Evolutionary conservation across 2,329 filamentous ascomycete species (phyloP).

Genomic region (Emmonsia crescens): DNA sequence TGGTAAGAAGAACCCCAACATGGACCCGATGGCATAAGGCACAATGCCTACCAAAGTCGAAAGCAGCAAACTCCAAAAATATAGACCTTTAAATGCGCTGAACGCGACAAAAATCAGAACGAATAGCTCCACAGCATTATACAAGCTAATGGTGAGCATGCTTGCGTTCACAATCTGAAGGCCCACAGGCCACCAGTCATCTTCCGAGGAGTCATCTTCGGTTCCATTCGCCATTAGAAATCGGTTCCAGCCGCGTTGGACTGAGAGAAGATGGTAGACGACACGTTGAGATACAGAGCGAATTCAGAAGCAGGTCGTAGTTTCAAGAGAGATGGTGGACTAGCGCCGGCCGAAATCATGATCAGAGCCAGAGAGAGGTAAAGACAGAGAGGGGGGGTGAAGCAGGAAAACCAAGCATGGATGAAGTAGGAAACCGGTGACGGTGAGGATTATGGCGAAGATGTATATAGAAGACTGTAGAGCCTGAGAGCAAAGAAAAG

Average conservation of each 20-base stretch:
- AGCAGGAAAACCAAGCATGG: neutral
- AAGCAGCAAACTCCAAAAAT: slow-evolving; percentile 41
- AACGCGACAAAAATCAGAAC: slow-evolving; percentile 41
- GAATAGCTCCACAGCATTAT: slow-evolving; percentile 41
- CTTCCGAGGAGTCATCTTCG: slow-evolving; percentile 30
- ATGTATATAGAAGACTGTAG: neutral
- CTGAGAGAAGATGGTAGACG: neutral
- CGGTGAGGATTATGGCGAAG: neutral
- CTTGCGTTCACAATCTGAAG: slow-evolving; percentile 36
- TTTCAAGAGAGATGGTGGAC: neutral
- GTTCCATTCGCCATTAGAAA: neutral
- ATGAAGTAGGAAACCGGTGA: neutral
- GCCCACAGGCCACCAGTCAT: slow-evolving; percentile 24
- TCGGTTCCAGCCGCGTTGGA: neutral
- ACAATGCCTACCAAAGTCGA: slow-evolving; percentile 35
- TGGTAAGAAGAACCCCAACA: slow-evolving; percentile 38
- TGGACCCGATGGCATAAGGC: slow-evolving; percentile 37
- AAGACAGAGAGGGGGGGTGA: neutral
- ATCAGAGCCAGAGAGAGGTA: neutral
- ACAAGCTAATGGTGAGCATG: slow-evolving; percentile 39
- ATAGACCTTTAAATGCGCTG: slow-evolving; percentile 35
- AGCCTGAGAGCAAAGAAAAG: neutral
- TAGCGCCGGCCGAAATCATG: neutral
- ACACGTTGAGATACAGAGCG: neutral
- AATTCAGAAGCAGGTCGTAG: neutral